A percentile compares a stretch with the other conserved stretches of the same genome.
Conservation (phyloP, 1,139 yeast species). For the Candida sp. region DNA sequence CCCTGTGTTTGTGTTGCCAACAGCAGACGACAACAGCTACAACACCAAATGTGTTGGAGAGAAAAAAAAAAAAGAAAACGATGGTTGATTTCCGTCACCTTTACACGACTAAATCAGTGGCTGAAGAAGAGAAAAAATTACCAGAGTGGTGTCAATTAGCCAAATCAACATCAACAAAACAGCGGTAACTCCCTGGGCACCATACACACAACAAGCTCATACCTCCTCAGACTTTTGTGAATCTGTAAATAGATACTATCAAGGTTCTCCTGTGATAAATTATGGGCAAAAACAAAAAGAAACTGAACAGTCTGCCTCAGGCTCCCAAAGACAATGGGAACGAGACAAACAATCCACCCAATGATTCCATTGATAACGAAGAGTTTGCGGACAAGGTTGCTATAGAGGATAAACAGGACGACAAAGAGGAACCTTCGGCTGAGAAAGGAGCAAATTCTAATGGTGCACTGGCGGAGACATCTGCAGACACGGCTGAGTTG, state of each 20-base stretch:
- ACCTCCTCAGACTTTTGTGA: background rate
- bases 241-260: background rate
- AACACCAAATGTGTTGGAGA: background rate
- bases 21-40: too few relatives aligned
- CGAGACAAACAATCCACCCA: background rate
- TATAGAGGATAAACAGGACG: background rate
- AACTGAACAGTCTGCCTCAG: constrained; percentile 4
- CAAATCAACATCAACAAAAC: background rate
- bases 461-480: background rate
- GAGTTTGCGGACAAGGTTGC: background rate
- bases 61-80: background rate
- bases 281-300: constrained; percentile 8
- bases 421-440: background rate
- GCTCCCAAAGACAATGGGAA: background rate
- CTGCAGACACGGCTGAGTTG: constrained; percentile 5
- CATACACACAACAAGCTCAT: background rate
- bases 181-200: background rate
- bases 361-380: background rate
- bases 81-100: background rate
- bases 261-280: background rate
- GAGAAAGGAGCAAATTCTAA: background rate
- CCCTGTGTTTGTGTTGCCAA: background rate
- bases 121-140: background rate
- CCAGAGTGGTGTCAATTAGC: background rate
- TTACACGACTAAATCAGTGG: background rate